Base-by-base conservation (phyloP, 192 early-diverging fungal genomes). In the Phycomyces nitens region DNA sequence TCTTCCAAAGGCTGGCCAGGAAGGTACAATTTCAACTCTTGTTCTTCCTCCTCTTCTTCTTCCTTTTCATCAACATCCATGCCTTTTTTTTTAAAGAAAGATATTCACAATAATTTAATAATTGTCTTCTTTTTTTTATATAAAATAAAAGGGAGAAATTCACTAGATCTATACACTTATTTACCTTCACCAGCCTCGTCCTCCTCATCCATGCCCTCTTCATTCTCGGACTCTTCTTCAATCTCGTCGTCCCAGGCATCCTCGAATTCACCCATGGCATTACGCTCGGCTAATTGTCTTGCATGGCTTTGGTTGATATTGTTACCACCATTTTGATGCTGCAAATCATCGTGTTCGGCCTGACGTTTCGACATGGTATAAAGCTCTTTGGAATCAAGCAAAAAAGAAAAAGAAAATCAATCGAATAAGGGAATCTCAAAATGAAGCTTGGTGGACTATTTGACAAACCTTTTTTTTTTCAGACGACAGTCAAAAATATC, bases 221-320 rank as follows among this genome's bases (percentile, higher is more conserved):
- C 77, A 11, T 52, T 34, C 51, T 41, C 86, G 29, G 86, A 78
- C 58, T 92, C 92, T 60, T 85, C 82, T 67, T 83, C 87, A 26
- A 84, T 62, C 69, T 94, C 93, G 75, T 97, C 95, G 59, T 95
- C 95, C 77, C 78, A 97, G 27, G 89, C 82, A 74, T 97, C 95
- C 73, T 97, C 94, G 64, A 94, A 97, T 76, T 92, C 90, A 65
- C 89, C 91, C 82, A 91, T 87, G n/a, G 75, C 86, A 53, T 84
- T 86, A 41, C 78, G 75, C 51, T 78, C 69, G 26, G 26, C 23
- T 41, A 54, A 60, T 42, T 70, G 62, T 24, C 54, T 57, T 26
- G 58, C 42, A 38, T 60, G 53, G 16, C 64, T 27, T 39, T 47
- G 24, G 12, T 40, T 38, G 6, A 41, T 26, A 11, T 52, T 22